Evolutionary conservation across 2,329 filamentous ascomycete genomes (phyloP), one percentile per base, ranked within the genome.

Genomic region (Phaeosphaeriaceae sp.): DNA sequence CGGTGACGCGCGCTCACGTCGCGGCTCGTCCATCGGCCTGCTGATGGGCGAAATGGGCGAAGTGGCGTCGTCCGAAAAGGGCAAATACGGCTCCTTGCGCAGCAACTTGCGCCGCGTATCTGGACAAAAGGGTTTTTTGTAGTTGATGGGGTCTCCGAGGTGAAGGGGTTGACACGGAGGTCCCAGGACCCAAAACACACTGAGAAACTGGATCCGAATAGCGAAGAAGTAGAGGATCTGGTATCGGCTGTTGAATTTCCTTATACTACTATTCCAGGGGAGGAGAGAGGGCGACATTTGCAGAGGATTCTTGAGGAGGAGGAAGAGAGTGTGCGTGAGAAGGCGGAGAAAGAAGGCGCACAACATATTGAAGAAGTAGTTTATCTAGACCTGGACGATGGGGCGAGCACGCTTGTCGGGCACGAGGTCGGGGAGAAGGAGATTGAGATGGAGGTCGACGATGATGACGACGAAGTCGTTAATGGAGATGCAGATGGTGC

Each of bases 101-200:
- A 68, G 66, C 21, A 64, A 63, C n/a, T 54, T 77, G 46, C 69
- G 81, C 62, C 78, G 79, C 61, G 78, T 81, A 56, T 82, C 80
- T 62, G 75, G 81, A 48, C 75, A 72, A 59, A 82, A 82, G 77
- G 79, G 80, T 81, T 83, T 83, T 81, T 82, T 83, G 77, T 83
- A 80, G 73, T 66, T 65, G 65, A 67, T 61, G 71, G 71, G 72
- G 61, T 61, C 68, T 71, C 69, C 50, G 67, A 65, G 65, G 71
- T 58, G 68, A 57, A 64, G 72, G 58, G 62, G 67, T 57, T 47
- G 58, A 62, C 54, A 27, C 59, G 58, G 72, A 70, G 70, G 65
- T 75, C 74, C 73, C 71, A 64, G 70, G 59, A 53, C 51, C 46
- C 9, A 7, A 15, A 36, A 51, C 20, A 20, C 7, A 47, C 22